These are phyloP conservation scores for Saksenaea vasiformis DNA, from an alignment of 371 early-diverging fungal genomes.

Conservation along the genomic window DNA sequence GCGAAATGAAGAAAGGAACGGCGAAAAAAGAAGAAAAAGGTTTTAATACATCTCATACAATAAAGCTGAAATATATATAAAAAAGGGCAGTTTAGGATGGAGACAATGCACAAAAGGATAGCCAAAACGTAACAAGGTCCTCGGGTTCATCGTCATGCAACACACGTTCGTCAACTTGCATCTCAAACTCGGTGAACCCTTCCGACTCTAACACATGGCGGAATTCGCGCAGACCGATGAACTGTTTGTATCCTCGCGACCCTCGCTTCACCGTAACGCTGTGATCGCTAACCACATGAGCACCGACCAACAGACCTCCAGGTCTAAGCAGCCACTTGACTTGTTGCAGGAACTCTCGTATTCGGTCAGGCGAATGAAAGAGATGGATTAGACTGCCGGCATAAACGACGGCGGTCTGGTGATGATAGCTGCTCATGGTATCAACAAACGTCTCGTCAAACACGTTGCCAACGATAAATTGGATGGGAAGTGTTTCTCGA, in stretches of 20 bases:
- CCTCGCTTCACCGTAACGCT: constrained; percentile 16
- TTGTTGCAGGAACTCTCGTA: constrained; percentile 17
- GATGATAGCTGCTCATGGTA: constrained; percentile 4
- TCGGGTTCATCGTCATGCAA: constrained; percentile 4
- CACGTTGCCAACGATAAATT: constrained; percentile 29
- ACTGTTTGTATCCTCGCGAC: constrained; percentile 25
- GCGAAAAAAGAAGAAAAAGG: background rate
- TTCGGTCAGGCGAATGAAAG: constrained; percentile 18
- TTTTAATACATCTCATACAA: background rate
- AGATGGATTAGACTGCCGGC: constrained; percentile 46
- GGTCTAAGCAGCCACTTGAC: constrained; percentile 19
- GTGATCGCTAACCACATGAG: constrained; percentile 33
- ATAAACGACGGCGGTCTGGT: constrained; percentile 23
- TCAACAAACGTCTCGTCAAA: constrained; percentile 17
- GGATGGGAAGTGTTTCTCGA: constrained; percentile 20
- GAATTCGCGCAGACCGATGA: constrained; percentile 25
- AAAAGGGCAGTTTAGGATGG: background rate
- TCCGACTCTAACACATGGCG: constrained; percentile 12
- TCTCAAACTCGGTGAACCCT: constrained; percentile 26
- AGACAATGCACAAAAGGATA: background rate
- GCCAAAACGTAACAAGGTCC: background rate
- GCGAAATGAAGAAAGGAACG: background rate
- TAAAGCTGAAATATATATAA: background rate
- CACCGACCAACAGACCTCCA: constrained; percentile 38
- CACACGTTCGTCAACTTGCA: constrained; percentile 14